A percentile compares a stretch with the other conserved stretches of the same genome.
phyloP scores from a whole-genome alignment of 2,329 filamentous ascomycete species.

The Talaromyces albobiverticillius region DNA sequence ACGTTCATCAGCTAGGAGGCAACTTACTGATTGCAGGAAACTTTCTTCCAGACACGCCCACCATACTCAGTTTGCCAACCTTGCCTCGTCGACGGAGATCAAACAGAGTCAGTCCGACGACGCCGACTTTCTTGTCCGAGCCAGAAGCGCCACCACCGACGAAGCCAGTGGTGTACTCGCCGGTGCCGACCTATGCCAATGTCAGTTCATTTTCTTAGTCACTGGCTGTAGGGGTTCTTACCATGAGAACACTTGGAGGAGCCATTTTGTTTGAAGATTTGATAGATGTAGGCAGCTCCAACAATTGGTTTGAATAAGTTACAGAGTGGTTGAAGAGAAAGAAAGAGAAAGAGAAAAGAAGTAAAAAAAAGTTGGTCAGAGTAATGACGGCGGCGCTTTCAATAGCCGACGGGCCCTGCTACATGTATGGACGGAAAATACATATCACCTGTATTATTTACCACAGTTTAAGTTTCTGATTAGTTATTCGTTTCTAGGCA shows the following conservation, averaged over 20 bases:
- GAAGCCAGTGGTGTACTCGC: slow-evolving; percentile 95
- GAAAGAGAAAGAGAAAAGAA: neutral
- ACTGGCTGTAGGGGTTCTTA: slow-evolving; percentile 32
- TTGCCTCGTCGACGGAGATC: slow-evolving; percentile 85
- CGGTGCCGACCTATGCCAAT: slow-evolving; percentile 69
- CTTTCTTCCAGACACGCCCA: slow-evolving; percentile 82
- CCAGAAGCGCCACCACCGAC: slow-evolving; percentile 78
- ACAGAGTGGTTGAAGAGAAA: slow-evolving; percentile 12
- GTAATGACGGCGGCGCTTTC: slow-evolving; percentile 26
- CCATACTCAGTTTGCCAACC: slow-evolving; percentile 83
- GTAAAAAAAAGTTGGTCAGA: slow-evolving; percentile 15
- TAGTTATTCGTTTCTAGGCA: neutral
- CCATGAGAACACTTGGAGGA: slow-evolving; percentile 68
- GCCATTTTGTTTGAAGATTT: slow-evolving; percentile 42
- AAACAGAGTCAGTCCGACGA: slow-evolving; percentile 85
- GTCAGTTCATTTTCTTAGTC: neutral
- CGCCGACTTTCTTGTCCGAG: slow-evolving; percentile 94
- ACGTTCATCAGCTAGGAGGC: slow-evolving; percentile 26
- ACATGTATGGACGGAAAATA: slow-evolving; percentile 14
- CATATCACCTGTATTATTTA: neutral
- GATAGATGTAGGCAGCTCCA: neutral
- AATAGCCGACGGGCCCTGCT: slow-evolving; percentile 25
- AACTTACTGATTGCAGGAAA: slow-evolving; percentile 75
- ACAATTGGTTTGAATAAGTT: neutral
- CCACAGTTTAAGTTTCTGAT: neutral